A percentile compares a stretch with the other conserved stretches of the same genome.
These are phyloP conservation scores for Euclidium syriacum DNA, from an alignment of 345 rosid species.

Conservation along the genomic window DNA sequence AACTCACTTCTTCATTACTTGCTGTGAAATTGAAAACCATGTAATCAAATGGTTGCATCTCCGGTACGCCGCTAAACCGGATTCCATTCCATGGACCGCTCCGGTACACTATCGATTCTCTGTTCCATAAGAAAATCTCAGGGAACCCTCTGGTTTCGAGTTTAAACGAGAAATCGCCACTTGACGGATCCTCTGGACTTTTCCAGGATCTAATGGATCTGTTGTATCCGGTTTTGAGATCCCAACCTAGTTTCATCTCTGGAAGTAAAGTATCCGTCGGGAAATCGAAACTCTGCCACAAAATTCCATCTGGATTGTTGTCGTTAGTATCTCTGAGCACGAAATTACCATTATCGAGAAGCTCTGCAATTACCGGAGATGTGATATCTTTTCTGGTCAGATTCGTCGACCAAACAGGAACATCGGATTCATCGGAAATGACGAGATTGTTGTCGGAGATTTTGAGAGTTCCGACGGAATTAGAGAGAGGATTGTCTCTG, in stretches of 20 bases:
- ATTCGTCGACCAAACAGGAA: constrained; percentile 55
- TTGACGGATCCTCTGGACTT: constrained; percentile 45
- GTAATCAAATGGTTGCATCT: constrained; percentile 52
- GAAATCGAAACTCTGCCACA: constrained; percentile 85
- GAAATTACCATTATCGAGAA: constrained; percentile 66
- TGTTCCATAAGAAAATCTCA: constrained; percentile 42
- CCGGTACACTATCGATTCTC: constrained; percentile 25
- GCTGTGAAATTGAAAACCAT: constrained; percentile 39
- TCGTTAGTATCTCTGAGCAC: constrained; percentile 43
- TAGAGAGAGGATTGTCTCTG: constrained; percentile 57
- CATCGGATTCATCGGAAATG: constrained; percentile 28
- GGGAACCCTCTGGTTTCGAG: constrained; percentile 58
- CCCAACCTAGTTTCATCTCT: constrained; percentile 83
- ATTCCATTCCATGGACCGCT: constrained; percentile 80
- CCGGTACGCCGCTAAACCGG: constrained; percentile 71
- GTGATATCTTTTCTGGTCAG: constrained; percentile 12
- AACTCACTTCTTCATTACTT: constrained; percentile 37
- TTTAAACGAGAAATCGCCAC: constrained; percentile 53
- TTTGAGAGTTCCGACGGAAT: constrained; percentile 44
- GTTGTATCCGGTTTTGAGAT: constrained; percentile 39
- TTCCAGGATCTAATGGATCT: constrained; percentile 57
- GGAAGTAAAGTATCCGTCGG: constrained; percentile 80
- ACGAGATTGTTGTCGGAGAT: constrained; percentile 37
- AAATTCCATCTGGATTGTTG: neutral
- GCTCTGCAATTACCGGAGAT: constrained; percentile 46